Conservation (phyloP, 768 basidiomycete genomes). For the Rhodocollybia butyracea region DNA sequence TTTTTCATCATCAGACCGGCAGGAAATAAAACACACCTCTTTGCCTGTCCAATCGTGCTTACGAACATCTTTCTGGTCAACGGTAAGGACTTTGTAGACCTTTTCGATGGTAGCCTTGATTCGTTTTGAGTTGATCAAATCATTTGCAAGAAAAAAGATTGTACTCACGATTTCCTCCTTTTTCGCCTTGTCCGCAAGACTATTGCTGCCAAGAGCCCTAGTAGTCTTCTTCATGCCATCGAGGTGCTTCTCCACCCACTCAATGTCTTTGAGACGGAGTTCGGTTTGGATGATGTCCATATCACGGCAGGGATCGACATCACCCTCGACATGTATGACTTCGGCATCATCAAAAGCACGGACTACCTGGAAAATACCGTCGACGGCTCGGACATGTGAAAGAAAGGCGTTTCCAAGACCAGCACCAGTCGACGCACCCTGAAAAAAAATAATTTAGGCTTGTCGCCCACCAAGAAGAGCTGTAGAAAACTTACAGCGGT, state of each 20-base stretch:
- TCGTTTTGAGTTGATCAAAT: conserved; percentile 14
- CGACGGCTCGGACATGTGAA: conserved; percentile 96
- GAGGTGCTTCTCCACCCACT: conserved; percentile 94
- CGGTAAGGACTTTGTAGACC: conserved; percentile 71
- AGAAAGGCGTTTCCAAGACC: conserved; percentile 97
- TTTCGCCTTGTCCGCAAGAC: conserved; percentile 89
- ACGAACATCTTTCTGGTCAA: conserved; percentile 85
- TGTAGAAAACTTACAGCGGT: conserved; percentile 66
- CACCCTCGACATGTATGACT: conserved; percentile 98
- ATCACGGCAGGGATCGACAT: conserved; percentile 92
- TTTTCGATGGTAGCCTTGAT: conserved; percentile 80
- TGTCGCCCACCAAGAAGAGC: background rate
- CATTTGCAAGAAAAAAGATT: background rate
- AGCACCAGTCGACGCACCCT: conserved; percentile 97
- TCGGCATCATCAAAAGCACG: conserved; percentile 99
- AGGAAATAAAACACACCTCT: conserved; percentile 57
- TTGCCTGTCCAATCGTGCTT: conserved; percentile 95
- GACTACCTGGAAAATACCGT: conserved; percentile 98
- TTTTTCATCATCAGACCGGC: conserved; percentile 54
- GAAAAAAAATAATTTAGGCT: conserved; percentile 3
- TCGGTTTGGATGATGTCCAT: conserved; percentile 98
- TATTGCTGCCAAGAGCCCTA: conserved; percentile 67
- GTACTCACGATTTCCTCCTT: conserved; percentile 88
- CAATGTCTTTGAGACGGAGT: conserved; percentile 93
- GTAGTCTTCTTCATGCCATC: conserved; percentile 74